Evolutionary conservation across 192 early-diverging fungal species (phyloP), one percentile per base, ranked within the genome.

Genomic region (Umbelopsis ramanniana): DNA sequence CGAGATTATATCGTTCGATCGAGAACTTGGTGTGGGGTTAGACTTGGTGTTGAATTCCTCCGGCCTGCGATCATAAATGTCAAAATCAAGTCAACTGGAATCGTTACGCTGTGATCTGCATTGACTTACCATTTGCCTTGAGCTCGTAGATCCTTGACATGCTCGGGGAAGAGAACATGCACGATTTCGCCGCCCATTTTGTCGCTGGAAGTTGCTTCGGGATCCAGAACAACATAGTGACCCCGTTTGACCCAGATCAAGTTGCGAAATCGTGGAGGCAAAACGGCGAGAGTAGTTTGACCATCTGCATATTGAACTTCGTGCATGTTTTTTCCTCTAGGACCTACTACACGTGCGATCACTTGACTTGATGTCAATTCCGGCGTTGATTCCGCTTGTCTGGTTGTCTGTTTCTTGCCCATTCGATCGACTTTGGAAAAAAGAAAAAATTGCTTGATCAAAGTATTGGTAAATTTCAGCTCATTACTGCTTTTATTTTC

Each of bases 161-260:
- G 91, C 19, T 89, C 85, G 0, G 90, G 81, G 74, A 94, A 87
- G 33, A 95, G 81, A 19, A 94, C 88, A 75, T 89, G 86, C 0
- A 85, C 81, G 47, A 95, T 91, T 73, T 95, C 93, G 47, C 92
- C 94, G 22, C 81, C 86, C 21, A 95, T 84, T 78, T 95, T 95
- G 67, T 88, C 87, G 3, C 84, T 82, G 4, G 53, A 40, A 29
- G 87, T 82, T 68, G 80, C 83, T 37, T 81, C 84, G 24, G 89
- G 87, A 52, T 91, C 82, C 38, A 89, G 87, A 50, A 95, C 86
- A 26, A 90, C 87, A 73, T 83, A 91, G 70, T 80, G 83, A n/a
- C 90, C 93, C 79, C 90, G 81, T 78, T 92, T 93, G 38, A 95
- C 90, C 93, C 94, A 95, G 57, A 95, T 85, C 14, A 92, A 75